These are phyloP conservation scores for Prunus padus DNA, from an alignment of 306 rosid genomes.

Conservation along the genomic window DNA sequence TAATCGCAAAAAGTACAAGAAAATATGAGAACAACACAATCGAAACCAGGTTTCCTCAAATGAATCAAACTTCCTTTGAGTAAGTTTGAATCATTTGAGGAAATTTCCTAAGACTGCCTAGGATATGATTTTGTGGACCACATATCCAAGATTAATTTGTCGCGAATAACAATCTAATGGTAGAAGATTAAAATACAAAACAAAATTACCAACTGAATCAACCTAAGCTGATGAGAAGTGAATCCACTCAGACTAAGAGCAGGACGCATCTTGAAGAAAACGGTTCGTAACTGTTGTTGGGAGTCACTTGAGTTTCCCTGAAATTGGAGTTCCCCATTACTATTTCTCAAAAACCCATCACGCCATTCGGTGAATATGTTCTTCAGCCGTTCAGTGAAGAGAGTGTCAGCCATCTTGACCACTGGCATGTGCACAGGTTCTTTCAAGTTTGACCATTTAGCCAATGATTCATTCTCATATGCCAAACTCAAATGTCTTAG, in stretches of 20 bases:
- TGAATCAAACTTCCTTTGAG: background rate
- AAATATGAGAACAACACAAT: background rate
- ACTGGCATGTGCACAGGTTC: slow-evolving; percentile 41
- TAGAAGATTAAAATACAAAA: slow-evolving; percentile 11
- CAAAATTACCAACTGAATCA: slow-evolving; percentile 74
- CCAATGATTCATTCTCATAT: slow-evolving; percentile 39
- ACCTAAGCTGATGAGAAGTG: slow-evolving; percentile 73
- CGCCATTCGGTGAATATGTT: slow-evolving; percentile 69
- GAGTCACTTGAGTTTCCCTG: slow-evolving; percentile 45
- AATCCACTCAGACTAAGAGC: slow-evolving; percentile 74
- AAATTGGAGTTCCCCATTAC: slow-evolving; percentile 39
- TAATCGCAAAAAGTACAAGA: background rate
- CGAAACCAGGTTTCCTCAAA: background rate
- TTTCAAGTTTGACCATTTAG: slow-evolving; percentile 32
- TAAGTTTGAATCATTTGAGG: background rate
- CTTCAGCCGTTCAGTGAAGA: slow-evolving; percentile 79
- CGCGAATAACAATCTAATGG: background rate
- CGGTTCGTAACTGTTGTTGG: slow-evolving; percentile 59
- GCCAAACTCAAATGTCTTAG: slow-evolving; percentile 38
- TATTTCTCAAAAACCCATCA: slow-evolving; percentile 59
- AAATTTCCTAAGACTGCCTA: background rate
- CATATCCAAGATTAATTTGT: background rate
- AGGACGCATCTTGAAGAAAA: slow-evolving; percentile 79
- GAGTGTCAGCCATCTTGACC: slow-evolving; percentile 50
- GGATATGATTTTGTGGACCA: background rate